phyloP scores from a whole-genome alignment of 2,329 filamentous ascomycete species.

The Ophiocordyceps robertsii region DNA sequence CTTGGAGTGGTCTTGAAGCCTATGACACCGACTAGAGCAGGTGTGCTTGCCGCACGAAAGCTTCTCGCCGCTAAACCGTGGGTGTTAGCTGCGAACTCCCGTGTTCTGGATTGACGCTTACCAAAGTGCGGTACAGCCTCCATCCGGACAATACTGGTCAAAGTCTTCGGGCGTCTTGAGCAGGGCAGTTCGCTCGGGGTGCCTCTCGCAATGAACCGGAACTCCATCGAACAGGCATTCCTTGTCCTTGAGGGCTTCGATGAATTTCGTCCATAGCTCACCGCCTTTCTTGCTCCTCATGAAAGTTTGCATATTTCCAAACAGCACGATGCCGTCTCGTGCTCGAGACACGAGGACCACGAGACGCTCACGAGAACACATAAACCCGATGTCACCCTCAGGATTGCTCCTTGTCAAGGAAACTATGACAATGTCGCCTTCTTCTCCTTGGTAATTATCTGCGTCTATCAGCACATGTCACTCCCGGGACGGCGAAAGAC shows the following conservation, averaged over 20 bases:
- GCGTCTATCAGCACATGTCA: background rate
- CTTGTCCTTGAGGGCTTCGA: conserved; percentile 38
- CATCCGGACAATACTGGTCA: conserved; percentile 48
- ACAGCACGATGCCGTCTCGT: conserved; percentile 50
- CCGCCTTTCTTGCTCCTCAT: conserved; percentile 30
- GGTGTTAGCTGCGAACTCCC: background rate
- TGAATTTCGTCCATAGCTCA: conserved; percentile 40
- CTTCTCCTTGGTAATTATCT: conserved; percentile 73
- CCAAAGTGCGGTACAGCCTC: conserved; percentile 54
- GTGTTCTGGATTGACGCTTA: conserved; percentile 19
- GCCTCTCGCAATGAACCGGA: conserved; percentile 45
- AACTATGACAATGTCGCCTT: conserved; percentile 57
- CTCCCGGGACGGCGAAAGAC: background rate
- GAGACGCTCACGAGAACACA: conserved; percentile 49
- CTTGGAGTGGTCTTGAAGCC: conserved; percentile 42
- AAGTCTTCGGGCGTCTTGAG: conserved; percentile 44
- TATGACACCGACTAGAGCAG: conserved; percentile 51
- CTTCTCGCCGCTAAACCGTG: conserved; percentile 24
- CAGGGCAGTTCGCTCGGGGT: conserved; percentile 33
- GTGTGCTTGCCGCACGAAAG: conserved; percentile 45
- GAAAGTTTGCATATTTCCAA: conserved; percentile 59
- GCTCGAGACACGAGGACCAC: conserved; percentile 61
- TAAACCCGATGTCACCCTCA: conserved; percentile 55
- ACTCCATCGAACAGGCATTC: conserved; percentile 45
- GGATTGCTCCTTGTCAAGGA: conserved; percentile 56